Base-by-base conservation (phyloP, 345 rosid species). In the Combretum micranthum region DNA sequence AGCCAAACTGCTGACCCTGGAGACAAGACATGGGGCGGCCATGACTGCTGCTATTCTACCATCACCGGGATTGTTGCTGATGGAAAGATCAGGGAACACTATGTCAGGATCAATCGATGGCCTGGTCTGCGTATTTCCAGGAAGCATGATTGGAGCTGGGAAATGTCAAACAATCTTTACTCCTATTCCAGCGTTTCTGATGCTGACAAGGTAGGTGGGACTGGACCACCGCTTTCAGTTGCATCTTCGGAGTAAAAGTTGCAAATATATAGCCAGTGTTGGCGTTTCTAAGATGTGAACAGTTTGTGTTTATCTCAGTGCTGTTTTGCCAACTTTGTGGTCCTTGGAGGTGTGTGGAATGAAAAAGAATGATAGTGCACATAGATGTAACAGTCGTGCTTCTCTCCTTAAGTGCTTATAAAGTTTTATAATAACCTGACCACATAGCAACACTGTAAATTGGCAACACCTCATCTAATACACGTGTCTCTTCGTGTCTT, bases 141-240 rank as follows among this genome's bases (percentile, higher is more conserved):
- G 72, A 83, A 76, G 55, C 75, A 68, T 57, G 89, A 83, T 59
- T 83, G 89, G 86, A 74, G 86, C 74, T 80, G 84, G 89, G 84
- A 76, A 63, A 72, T 83, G 86, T 76, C 77, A 13, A 80, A 78
- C 50, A 22, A 45, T 65, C 69, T 80, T 25, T 66, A 47, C 64
- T 69, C 77, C 70, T 83, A 83, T 69, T 50, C 70, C 58, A 83
- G 84, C 16, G 19, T 80, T 45, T 80, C 82, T 2, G 82, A 83
- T 61, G 77, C 73, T 1, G 25, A 56, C 45, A 76, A 71, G 63
- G 62, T 60, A 50, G 72, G 82, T 43, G 88, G 80, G 42, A 77
- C 83, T 18, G 85, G 85, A 13, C 81, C 85, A 0, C 65, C 63
- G 20, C 32, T 57, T 44, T 55, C 63, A 43, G 61, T 66, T 16